These are phyloP conservation scores for Taxillus chinensis DNA, from an alignment of 164 flowering plant genomes.

Conservation along the genomic window DNA sequence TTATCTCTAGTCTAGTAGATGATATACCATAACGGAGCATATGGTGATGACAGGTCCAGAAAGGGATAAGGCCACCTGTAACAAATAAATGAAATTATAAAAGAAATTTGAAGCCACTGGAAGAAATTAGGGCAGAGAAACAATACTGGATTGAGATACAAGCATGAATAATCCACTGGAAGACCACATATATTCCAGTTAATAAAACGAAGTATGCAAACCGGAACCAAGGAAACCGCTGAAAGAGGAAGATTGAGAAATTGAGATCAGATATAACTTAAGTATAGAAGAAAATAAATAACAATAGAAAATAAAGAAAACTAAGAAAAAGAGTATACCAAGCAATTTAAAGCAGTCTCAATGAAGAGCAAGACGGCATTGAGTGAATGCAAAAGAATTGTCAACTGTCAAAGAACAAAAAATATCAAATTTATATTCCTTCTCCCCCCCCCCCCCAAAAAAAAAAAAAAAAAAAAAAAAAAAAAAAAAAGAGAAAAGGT, in stretches of 20 bases:
- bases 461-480: no score
- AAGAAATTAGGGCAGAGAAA: background rate
- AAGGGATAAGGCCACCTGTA: background rate
- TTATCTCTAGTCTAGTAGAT: no score
- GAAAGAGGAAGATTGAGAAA: slow-evolving; percentile 5
- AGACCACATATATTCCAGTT: slow-evolving; percentile 35
- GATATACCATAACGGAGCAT: background rate
- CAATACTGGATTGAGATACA: slow-evolving; percentile 28
- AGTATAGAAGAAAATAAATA: background rate
- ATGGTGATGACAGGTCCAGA: background rate
- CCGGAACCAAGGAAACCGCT: slow-evolving; percentile 41
- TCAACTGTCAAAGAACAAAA: slow-evolving; percentile 15
- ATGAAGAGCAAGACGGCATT: slow-evolving; percentile 25
- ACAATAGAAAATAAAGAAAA: background rate
- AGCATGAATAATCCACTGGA: slow-evolving; percentile 49
- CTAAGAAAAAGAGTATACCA: slow-evolving; percentile 16
- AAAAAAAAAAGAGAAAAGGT: no score
- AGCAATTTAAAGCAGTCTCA: slow-evolving; percentile 28
- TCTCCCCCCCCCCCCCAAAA: no score
- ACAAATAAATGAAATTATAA: background rate
- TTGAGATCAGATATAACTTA: background rate
- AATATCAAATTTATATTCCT: background rate
- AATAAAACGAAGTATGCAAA: slow-evolving; percentile 36
- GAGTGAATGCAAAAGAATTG: slow-evolving; percentile 24
- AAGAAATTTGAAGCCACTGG: background rate